phyloP scores from a whole-genome alignment of 1,284 basidiomycete species.

The Coniferiporia sulphurascens region DNA sequence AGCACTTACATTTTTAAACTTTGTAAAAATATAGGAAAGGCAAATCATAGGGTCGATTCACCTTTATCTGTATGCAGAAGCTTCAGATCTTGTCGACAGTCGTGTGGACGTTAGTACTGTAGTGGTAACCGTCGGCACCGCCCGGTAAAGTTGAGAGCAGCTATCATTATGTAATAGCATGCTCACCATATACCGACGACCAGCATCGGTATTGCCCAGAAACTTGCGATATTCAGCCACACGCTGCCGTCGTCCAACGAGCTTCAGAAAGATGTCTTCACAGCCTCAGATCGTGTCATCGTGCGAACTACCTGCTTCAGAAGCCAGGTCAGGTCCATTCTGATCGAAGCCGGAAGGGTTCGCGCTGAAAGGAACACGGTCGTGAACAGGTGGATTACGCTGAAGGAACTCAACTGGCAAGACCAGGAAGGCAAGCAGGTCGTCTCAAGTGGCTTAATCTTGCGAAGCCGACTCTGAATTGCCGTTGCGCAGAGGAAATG shows the following conservation, averaged over 20 bases:
- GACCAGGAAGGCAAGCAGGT: conserved; percentile 76
- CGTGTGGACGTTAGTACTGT: too few species aligned
- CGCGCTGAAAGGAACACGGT: background rate
- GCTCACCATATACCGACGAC: background rate
- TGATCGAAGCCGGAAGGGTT: background rate
- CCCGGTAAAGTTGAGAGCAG: too few species aligned
- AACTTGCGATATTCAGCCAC: background rate
- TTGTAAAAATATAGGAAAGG: too few species aligned
- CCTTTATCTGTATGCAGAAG: too few species aligned
- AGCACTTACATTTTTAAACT: too few species aligned
- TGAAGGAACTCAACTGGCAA: conserved; percentile 70
- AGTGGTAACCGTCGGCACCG: too few species aligned
- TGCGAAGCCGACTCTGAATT: background rate
- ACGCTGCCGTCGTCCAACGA: background rate
- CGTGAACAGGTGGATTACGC: conserved; percentile 57
- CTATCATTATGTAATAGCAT: background rate
- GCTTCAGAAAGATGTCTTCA: background rate
- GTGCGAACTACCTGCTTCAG: conserved; percentile 46
- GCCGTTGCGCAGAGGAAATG: conserved; percentile 56
- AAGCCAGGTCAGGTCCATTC: conserved; percentile 47
- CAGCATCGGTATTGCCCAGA: background rate
- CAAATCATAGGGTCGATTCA: too few species aligned
- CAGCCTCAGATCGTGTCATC: conserved; percentile 30
- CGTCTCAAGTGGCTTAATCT: conserved; percentile 17
- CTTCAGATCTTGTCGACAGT: too few species aligned